Percentiles rank a stretch among this genome's conserved stretches.
Conservation (phyloP, 2,329 filamentous ascomycete species). For the Venturia carpophila region DNA sequence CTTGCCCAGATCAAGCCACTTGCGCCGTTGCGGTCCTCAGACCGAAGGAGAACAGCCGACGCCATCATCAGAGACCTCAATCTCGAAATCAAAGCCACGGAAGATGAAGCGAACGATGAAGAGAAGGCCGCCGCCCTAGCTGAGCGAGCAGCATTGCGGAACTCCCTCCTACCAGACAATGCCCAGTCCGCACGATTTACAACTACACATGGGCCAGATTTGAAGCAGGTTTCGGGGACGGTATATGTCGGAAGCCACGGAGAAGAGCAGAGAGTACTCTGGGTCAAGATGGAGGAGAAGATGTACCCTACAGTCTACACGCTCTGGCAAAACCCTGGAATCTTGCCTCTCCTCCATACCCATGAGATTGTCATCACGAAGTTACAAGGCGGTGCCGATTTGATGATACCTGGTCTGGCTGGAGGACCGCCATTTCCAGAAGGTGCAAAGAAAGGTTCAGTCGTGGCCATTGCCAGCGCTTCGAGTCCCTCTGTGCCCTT, state of each 20-base stretch:
- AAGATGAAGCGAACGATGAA: slow-evolving; percentile 30
- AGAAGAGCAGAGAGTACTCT: slow-evolving; percentile 53
- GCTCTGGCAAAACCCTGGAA: slow-evolving; percentile 54
- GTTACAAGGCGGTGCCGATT: slow-evolving; percentile 55
- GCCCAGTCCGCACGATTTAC: slow-evolving; percentile 56
- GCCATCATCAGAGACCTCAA: slow-evolving; percentile 57
- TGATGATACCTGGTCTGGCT: slow-evolving; percentile 61
- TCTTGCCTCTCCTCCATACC: slow-evolving; percentile 58
- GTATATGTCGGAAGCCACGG: slow-evolving; percentile 53
- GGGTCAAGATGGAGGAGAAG: slow-evolving; percentile 54
- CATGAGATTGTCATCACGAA: slow-evolving; percentile 55
- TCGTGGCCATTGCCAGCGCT: slow-evolving; percentile 56
- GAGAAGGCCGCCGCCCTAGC: slow-evolving; percentile 38
- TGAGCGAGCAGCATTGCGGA: slow-evolving; percentile 46
- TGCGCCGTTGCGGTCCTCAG: slow-evolving; percentile 57
- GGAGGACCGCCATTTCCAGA: slow-evolving; percentile 56
- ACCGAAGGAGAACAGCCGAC: slow-evolving; percentile 58
- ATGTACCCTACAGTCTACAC: slow-evolving; percentile 55
- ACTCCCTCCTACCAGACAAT: slow-evolving; percentile 55
- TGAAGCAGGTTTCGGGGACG: slow-evolving; percentile 54
- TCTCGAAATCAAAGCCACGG: slow-evolving; percentile 38
- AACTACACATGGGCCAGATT: slow-evolving; percentile 55
- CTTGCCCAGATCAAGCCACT: slow-evolving; percentile 54
- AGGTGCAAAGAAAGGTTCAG: slow-evolving; percentile 49
- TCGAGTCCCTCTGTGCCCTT: slow-evolving; percentile 54